Evolutionary conservation across 768 basidiomycete genomes (phyloP).

Genomic region (Mycena latifolia): DNA sequence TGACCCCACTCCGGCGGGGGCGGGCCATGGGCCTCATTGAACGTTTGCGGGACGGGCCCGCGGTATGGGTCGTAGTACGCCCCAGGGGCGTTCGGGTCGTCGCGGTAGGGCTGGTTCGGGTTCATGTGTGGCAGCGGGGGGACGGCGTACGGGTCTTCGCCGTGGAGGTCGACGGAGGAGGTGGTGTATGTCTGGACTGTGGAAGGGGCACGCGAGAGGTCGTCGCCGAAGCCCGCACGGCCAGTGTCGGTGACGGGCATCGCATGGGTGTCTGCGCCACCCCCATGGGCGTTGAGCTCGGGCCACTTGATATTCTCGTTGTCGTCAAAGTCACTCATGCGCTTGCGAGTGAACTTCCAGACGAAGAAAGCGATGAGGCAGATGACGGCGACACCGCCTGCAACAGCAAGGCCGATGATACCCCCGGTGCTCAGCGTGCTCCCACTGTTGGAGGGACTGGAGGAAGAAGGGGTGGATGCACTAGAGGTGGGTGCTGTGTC

Average conservation of each 20-base stretch:
- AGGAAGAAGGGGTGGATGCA: slow-evolving; percentile 35
- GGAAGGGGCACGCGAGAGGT: slow-evolving; percentile 67
- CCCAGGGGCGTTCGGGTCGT: slow-evolving; percentile 67
- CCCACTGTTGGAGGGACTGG: slow-evolving; percentile 1
- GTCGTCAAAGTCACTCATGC: slow-evolving; percentile 81
- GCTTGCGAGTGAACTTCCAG: slow-evolving; percentile 91
- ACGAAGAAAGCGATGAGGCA: slow-evolving; percentile 81
- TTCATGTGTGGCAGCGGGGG: slow-evolving; percentile 87
- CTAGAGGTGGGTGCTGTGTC: slow-evolving; percentile 44
- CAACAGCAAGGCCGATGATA: slow-evolving; percentile 84
- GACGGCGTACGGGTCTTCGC: slow-evolving; percentile 84
- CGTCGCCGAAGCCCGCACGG: slow-evolving; percentile 76
- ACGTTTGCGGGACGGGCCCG: slow-evolving; percentile 77
- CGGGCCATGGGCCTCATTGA: slow-evolving; percentile 56
- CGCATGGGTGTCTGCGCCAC: slow-evolving; percentile 63
- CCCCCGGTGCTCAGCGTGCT: slow-evolving; percentile 73
- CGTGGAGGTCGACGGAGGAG: slow-evolving; percentile 63
- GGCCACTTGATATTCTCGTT: slow-evolving; percentile 94
- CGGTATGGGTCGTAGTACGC: slow-evolving; percentile 86
- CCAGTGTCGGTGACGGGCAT: slow-evolving; percentile 79
- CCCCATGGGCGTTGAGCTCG: slow-evolving; percentile 77
- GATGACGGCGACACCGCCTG: slow-evolving; percentile 82
- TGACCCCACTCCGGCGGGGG: slow-evolving; percentile 51
- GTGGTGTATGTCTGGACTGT: slow-evolving; percentile 55
- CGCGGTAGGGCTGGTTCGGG: slow-evolving; percentile 79